Percentiles rank a stretch among this genome's conserved stretches.
Conservation (phyloP, 179 eudicot species). For the Beta lomatogona region DNA sequence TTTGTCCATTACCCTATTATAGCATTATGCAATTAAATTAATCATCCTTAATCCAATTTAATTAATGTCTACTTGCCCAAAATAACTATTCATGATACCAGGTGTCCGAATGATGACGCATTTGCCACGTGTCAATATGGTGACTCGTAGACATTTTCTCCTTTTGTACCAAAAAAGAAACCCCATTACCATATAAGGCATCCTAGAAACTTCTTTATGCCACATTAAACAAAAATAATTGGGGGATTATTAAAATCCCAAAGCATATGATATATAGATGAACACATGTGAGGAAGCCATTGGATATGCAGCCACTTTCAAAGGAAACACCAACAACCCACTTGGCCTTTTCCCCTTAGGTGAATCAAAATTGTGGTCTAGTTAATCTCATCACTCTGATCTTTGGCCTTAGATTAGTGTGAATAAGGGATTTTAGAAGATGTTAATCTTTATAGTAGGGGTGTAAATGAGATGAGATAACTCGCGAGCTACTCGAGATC, state of each 20-base stretch:
- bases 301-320: slow-evolving; percentile 25
- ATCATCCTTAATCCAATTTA: slow-evolving; percentile 24
- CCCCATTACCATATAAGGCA: slow-evolving; percentile 22
- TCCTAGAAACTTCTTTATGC: slow-evolving; percentile 35
- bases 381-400: background rate
- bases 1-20: slow-evolving; percentile 24
- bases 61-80: slow-evolving; percentile 17
- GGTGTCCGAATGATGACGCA: slow-evolving; percentile 17
- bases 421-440: background rate
- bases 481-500: no score
- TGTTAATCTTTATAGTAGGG: background rate
- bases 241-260: slow-evolving; percentile 3
- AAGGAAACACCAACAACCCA: slow-evolving; percentile 31
- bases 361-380: slow-evolving; percentile 16
- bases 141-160: slow-evolving; percentile 22
- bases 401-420: slow-evolving; percentile 6
- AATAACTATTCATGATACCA: slow-evolving; percentile 19
- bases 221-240: slow-evolving; percentile 15
- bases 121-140: slow-evolving; percentile 17
- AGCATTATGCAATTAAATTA: slow-evolving; percentile 18
- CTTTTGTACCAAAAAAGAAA: slow-evolving; percentile 11
- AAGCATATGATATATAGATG: slow-evolving; percentile 17
- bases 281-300: slow-evolving; percentile 30
- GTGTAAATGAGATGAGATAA: no score
- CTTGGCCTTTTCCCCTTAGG: background rate